Evolutionary conservation across 116 monocot genomes (phyloP).

Genomic region (Trichopus zeylanicus): DNA sequence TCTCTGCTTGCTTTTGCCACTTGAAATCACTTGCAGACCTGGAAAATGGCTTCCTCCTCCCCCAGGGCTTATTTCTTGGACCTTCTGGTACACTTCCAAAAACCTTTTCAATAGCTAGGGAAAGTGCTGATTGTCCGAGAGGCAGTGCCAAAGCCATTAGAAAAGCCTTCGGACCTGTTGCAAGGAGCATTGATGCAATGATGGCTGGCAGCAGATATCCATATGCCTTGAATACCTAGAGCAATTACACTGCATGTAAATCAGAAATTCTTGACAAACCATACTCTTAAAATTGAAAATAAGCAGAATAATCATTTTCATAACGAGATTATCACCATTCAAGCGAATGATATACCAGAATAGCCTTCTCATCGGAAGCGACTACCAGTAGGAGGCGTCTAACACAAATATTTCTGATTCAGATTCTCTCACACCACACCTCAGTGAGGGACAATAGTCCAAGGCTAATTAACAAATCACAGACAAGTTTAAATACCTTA

Average conservation of each 20-base stretch:
- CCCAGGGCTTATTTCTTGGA: constrained; percentile 14
- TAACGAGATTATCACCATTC: too few relatives aligned
- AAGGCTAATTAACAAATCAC: too few relatives aligned
- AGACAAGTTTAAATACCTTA: too few relatives aligned
- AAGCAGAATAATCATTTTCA: too few relatives aligned
- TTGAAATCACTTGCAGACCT: constrained; percentile 16
- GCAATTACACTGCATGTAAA: background rate
- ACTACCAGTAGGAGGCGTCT: too few relatives aligned
- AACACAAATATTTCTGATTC: too few relatives aligned
- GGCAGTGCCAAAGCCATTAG: constrained; percentile 83
- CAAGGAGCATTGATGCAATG: constrained; percentile 70
- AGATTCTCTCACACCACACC: too few relatives aligned
- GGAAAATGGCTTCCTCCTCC: constrained; percentile 24
- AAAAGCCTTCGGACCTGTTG: constrained; percentile 85
- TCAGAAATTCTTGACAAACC: too few relatives aligned
- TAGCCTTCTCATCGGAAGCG: too few relatives aligned
- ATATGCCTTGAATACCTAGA: constrained; percentile 78
- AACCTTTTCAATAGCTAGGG: constrained; percentile 48
- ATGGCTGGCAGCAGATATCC: constrained; percentile 76
- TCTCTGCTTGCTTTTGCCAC: constrained; percentile 19
- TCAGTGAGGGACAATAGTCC: too few relatives aligned
- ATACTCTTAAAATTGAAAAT: too few relatives aligned
- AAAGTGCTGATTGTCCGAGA: constrained; percentile 72
- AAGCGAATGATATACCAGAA: too few relatives aligned
- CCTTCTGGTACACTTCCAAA: constrained; percentile 32